A percentile compares a stretch with the other conserved stretches of the same genome.
These are phyloP conservation scores for Solanum dulcamara DNA, from an alignment of 257 asterid species.

Conservation along the genomic window DNA sequence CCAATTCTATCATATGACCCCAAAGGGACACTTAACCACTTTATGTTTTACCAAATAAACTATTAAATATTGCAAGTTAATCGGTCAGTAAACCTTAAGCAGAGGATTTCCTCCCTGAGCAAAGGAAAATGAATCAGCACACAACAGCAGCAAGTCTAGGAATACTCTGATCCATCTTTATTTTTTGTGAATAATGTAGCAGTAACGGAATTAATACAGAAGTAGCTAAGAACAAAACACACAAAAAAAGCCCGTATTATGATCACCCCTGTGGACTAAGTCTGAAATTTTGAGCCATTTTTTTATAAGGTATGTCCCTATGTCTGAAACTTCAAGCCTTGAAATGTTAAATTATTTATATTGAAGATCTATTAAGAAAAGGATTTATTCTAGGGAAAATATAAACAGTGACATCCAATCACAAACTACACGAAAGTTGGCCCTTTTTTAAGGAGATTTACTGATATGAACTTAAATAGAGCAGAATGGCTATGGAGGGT, in stretches of 20 bases:
- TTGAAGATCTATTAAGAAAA: neutral
- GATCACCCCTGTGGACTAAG: neutral
- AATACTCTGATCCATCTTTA: neutral
- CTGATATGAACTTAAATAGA: neutral
- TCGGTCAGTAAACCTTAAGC: neutral
- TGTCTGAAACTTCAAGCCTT: neutral
- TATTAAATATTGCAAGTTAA: neutral
- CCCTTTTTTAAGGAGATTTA: neutral
- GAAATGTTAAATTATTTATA: neutral
- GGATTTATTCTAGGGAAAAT: neutral
- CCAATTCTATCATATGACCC: neutral
- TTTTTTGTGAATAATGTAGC: neutral
- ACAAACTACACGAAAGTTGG: neutral
- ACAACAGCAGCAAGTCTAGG: neutral
- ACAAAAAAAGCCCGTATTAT: neutral
- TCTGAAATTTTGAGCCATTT: neutral
- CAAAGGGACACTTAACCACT: neutral
- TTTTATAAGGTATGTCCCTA: neutral
- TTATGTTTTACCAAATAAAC: neutral
- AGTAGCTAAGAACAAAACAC: neutral
- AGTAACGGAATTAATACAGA: neutral
- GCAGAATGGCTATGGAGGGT: neutral
- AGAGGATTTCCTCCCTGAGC: neutral
- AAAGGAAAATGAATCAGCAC: neutral
- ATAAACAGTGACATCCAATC: neutral